These are phyloP conservation scores for Sporodiniella umbellata DNA, from an alignment of 371 early-diverging fungal species.

Conservation along the genomic window DNA sequence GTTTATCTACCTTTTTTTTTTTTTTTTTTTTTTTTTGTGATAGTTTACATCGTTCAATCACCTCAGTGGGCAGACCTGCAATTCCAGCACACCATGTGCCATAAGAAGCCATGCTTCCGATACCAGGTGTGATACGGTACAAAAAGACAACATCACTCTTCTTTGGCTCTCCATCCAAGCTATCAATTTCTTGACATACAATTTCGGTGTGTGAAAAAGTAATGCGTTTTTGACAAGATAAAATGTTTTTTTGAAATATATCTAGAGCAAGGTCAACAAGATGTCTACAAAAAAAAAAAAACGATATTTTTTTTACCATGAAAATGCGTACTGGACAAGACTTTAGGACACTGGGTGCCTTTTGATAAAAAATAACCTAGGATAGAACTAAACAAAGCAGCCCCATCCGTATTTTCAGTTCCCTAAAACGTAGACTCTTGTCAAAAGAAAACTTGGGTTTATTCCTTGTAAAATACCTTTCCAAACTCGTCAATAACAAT, in stretches of 20 bases:
- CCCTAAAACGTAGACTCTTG: conserved; percentile 21
- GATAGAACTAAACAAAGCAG: conserved; percentile 56
- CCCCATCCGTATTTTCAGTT: conserved; percentile 51
- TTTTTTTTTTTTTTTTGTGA: not conserved
- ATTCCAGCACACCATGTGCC: conserved; percentile 59
- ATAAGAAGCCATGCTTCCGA: conserved; percentile 29
- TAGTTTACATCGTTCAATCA: conserved; percentile 49
- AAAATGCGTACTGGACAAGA: conserved; percentile 65
- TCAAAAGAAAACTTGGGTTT: too few relatives aligned
- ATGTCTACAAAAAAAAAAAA: too few relatives aligned
- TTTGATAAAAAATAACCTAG: conserved; percentile 49
- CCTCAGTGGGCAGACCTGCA: conserved; percentile 46
- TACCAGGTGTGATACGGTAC: conserved; percentile 43
- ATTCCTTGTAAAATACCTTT: too few relatives aligned
- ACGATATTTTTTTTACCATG: conserved; percentile 61
- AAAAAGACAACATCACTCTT: conserved; percentile 48
- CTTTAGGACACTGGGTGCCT: conserved; percentile 35
- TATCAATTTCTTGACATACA: conserved; percentile 6
- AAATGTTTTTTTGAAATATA: too few relatives aligned
- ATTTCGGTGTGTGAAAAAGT: conserved; percentile 32
- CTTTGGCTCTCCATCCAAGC: not conserved
- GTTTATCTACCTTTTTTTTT: not conserved
- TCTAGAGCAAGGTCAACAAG: too few relatives aligned
- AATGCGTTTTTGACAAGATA: conserved; percentile 6
- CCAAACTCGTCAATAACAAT: conserved; percentile 67